These are phyloP conservation scores for Crucihimalaya himalaica DNA, from an alignment of 345 rosid species.

Conservation along the genomic window DNA sequence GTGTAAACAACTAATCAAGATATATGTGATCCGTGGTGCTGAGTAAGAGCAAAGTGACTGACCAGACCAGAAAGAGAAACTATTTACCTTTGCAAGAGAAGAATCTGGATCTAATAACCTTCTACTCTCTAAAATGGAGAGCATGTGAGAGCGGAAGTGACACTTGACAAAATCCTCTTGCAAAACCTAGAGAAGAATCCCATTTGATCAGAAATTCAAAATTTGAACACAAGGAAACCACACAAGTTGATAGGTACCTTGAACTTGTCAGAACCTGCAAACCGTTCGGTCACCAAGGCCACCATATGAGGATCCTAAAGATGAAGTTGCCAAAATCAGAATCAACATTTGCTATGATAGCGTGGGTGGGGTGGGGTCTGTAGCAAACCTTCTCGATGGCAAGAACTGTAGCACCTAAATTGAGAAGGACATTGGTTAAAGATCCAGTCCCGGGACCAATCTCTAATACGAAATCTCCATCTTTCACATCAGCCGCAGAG, in stretches of 20 bases:
- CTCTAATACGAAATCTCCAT: constrained; percentile 84
- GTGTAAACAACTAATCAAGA: neutral
- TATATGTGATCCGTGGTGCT: neutral
- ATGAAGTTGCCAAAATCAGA: constrained; percentile 2
- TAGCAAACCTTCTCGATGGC: constrained; percentile 71
- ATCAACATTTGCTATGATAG: neutral
- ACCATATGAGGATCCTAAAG: constrained; percentile 87
- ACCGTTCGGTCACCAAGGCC: constrained; percentile 67
- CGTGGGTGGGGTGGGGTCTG: neutral
- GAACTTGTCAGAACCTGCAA: constrained; percentile 51
- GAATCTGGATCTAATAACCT: constrained; percentile 20
- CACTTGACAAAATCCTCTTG: constrained; percentile 82
- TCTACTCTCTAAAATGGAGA: constrained; percentile 48
- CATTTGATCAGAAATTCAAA: neutral
- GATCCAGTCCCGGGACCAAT: constrained; percentile 98
- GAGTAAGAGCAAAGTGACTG: neutral
- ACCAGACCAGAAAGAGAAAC: too few relatives aligned
- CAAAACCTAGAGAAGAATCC: constrained; percentile 55
- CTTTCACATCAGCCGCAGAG: constrained; percentile 55
- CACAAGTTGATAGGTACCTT: constrained; percentile 48
- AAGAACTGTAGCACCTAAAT: constrained; percentile 69
- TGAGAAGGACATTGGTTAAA: constrained; percentile 71
- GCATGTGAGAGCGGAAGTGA: constrained; percentile 68
- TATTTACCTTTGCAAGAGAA: constrained; percentile 63
- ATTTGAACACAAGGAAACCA: constrained; percentile 14